Conservation (phyloP, 2,329 filamentous ascomycete species). For the Pseudogymnoascus sp. region DNA sequence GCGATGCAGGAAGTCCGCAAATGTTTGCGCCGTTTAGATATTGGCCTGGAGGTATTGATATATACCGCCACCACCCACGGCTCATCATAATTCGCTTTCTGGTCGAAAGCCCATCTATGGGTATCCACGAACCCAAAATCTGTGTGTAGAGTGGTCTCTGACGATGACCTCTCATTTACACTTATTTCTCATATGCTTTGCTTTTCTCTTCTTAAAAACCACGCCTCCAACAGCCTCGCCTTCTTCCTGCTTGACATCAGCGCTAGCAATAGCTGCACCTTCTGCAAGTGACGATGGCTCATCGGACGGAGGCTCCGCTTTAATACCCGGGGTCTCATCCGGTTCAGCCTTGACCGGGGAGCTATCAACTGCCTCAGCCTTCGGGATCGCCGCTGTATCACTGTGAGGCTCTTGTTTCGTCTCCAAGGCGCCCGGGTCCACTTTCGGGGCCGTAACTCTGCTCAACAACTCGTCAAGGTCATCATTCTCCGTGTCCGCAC, state of each 20-base stretch:
- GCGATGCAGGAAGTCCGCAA: neutral
- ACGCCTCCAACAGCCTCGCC: conserved; percentile 38
- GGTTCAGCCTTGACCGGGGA: neutral
- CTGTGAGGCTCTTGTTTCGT: conserved; percentile 10
- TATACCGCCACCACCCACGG: neutral
- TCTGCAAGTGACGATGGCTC: conserved; percentile 33
- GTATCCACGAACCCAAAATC: neutral
- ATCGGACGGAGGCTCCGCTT: conserved; percentile 22
- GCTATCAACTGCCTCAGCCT: neutral
- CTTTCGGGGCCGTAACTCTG: conserved; percentile 24
- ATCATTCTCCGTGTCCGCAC: conserved; percentile 22
- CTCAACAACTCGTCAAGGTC: conserved; percentile 35
- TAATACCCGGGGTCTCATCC: conserved; percentile 15
- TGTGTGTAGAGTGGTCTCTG: neutral
- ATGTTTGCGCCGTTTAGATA: neutral
- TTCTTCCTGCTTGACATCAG: conserved; percentile 25
- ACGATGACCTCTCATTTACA: conserved; percentile 24
- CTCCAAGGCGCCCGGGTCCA: conserved; percentile 18
- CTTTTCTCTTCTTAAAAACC: conserved; percentile 75
- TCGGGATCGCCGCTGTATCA: neutral
- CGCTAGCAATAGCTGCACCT: conserved; percentile 45
- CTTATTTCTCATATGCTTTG: conserved; percentile 56
- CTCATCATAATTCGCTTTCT: neutral
- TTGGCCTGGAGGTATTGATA: neutral
- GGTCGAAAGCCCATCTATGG: neutral